phyloP scores from a whole-genome alignment of 2,329 filamentous ascomycete species.

The Aureobasidium sp. region DNA sequence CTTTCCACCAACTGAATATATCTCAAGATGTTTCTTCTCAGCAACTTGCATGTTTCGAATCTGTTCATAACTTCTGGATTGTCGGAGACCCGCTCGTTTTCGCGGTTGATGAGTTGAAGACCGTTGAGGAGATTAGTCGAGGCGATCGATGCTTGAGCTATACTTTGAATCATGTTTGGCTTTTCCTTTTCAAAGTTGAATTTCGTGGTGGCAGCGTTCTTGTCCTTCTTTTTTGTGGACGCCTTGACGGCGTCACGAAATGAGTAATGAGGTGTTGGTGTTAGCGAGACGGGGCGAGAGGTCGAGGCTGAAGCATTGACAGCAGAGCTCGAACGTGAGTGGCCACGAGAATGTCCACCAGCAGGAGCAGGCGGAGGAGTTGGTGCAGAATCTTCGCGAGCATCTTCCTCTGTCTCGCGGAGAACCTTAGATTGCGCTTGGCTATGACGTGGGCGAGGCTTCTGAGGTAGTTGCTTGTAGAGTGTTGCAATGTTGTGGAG shows the following conservation, averaged over 20 bases:
- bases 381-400: conserved; percentile 35
- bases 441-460: conserved; percentile 41
- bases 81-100: conserved; percentile 77
- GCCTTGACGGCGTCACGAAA: conserved; percentile 18
- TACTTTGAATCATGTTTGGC: conserved; percentile 74
- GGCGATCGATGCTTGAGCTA: conserved; percentile 81
- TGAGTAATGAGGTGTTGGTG: conserved; percentile 19
- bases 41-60: conserved; percentile 79
- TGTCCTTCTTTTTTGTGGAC: conserved; percentile 34
- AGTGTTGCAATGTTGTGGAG: conserved; percentile 72
- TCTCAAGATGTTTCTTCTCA: conserved; percentile 74
- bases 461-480: conserved; percentile 62
- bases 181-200: conserved; percentile 87
- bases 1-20: conserved; percentile 90
- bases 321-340: conserved; percentile 13
- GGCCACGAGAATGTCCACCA: conserved; percentile 20
- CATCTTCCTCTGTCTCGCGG: conserved; percentile 67
- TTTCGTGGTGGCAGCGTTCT: conserved; percentile 43
- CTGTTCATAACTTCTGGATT: conserved; percentile 64
- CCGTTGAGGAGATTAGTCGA: conserved; percentile 86
- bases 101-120: conserved; percentile 83
- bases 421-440: conserved; percentile 71
- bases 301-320: conserved; percentile 25
- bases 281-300: conserved; percentile 24
- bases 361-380: conserved; percentile 10